These are phyloP conservation scores for Fusarium nelsonii DNA, from an alignment of 2,329 filamentous ascomycete species.

Conservation along the genomic window DNA sequence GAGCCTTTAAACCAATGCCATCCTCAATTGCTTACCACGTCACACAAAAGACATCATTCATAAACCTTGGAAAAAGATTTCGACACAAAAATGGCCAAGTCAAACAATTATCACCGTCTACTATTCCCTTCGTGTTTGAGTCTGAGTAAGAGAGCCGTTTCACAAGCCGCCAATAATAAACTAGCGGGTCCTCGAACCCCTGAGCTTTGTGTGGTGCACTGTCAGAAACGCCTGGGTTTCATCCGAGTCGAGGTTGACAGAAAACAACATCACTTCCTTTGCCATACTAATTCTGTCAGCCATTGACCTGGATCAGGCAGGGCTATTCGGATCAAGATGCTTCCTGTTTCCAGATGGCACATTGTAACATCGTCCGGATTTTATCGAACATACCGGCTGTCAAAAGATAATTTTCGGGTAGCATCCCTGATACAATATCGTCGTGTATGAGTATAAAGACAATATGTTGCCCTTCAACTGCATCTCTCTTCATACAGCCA, in stretches of 20 bases:
- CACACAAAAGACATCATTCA: no score
- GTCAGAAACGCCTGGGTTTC: background rate
- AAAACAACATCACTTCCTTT: accelerated
- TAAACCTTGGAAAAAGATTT: background rate
- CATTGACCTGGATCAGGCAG: background rate
- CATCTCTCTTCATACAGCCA: background rate
- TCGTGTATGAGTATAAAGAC: background rate
- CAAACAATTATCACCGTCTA: background rate
- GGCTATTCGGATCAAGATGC: slow-evolving; percentile 6
- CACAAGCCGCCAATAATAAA: background rate
- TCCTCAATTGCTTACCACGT: no score
- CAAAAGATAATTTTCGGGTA: background rate
- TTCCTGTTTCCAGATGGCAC: slow-evolving; percentile 14
- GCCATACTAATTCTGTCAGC: background rate
- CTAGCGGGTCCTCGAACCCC: background rate
- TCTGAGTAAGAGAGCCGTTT: slow-evolving; percentile 1
- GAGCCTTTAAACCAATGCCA: no score
- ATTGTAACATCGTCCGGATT: background rate
- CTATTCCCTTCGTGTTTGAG: slow-evolving; percentile 1
- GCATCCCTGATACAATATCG: background rate
- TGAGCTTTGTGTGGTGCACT: background rate
- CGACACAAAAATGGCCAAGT: background rate
- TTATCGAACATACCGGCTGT: background rate
- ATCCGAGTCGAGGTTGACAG: background rate
- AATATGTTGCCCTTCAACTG: background rate